Base-by-base conservation (phyloP, 306 rosid species). In the Vicia faba region DNA sequence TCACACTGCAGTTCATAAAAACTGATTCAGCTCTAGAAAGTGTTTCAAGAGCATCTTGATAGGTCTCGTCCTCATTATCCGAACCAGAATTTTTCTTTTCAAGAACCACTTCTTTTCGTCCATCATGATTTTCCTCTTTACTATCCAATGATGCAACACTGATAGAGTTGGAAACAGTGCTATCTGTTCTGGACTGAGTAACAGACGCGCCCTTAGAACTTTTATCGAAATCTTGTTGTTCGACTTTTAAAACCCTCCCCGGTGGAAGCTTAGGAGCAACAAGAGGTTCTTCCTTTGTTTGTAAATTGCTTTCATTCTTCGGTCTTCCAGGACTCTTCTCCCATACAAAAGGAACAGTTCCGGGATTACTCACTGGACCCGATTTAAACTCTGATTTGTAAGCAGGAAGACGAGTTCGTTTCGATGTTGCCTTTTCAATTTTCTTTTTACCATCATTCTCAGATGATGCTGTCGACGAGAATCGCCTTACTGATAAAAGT, bases 301-400 rank as follows among this genome's bases (percentile, higher is more conserved):
- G 77, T 28, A 68, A 48, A 60, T 71, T 75, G 51, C 84, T 68
- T 69, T 87, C 93, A 74, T 79, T 80, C 79, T 86, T 92, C 4
- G 96, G 98, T 60, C 77, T 87, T 46, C 96, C 96, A 3, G 96
- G 98, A 60, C 73, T 73, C 64, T 68, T 74, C 82, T 92, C 98
- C 96, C 96, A 89, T 2, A 80, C 59, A 64, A 92, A 92, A 74
- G 98, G 98, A 78, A 92, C 95, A 18, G 82, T 81, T 74, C 96
- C 98, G 1, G 98, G 91, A 35, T 84, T 82, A 66, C 78, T 83
- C 66, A 92, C 63, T 11, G 98, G 96, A 83, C 96, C 96, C 58
- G 98, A 92, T 76, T 89, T 92, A 61, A 89, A 68, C 50, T 92
- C 96, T 58, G 98, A 84, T 73, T 83, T 89, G 73, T 83, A 92